Evolutionary conservation across 1,284 basidiomycete genomes (phyloP), one percentile per base, ranked within the genome.

Genomic region (Papiliotrema flavescens): DNA sequence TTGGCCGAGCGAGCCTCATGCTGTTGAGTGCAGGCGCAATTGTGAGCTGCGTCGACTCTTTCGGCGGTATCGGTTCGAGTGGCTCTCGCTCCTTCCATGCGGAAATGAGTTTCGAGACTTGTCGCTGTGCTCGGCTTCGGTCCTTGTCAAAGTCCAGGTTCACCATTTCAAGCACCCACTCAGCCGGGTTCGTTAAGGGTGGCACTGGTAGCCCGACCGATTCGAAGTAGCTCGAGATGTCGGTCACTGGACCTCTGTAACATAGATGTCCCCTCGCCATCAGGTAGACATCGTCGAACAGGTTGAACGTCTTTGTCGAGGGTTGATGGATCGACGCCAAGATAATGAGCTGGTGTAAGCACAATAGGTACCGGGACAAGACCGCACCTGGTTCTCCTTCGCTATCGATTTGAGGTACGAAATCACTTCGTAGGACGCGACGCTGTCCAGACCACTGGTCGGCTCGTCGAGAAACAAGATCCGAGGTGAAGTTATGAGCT

Each of bases 321-420:
- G 94, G 94, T 73, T 97, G 93, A 70, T 97, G 94, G 59, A 98
- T 96, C 0, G 93, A 95, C 76, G 96, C 94, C 57, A 97, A 80
- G 49, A 76, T 68, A 13, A 71, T 58, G 24, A 74, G 47, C 49
- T 53, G 23, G 22, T 6, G 36, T 46, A 5, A 49, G 13, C 2
- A 15, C 23, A n/a, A n/a, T n/a, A n/a, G n/a, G n/a, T n/a, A n/a
- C n/a, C n/a, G n/a, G n/a, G n/a, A n/a, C n/a, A 24, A 57, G 51
- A 13, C 51, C 53, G 45, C 56, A 49, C 46, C 63, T 92, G 89
- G 77, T 92, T 95, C 63, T 88, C 84, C 35, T 84, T 80, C 1
- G 93, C 91, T 11, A 97, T 82, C 11, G 86, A 85, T 2, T 88
- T 87, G 32, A 98, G 80, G 26, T 86, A 85, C 52, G 94, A 90